Conservation (phyloP, 768 basidiomycete genomes). For the Fibroporia radiculosa region DNA sequence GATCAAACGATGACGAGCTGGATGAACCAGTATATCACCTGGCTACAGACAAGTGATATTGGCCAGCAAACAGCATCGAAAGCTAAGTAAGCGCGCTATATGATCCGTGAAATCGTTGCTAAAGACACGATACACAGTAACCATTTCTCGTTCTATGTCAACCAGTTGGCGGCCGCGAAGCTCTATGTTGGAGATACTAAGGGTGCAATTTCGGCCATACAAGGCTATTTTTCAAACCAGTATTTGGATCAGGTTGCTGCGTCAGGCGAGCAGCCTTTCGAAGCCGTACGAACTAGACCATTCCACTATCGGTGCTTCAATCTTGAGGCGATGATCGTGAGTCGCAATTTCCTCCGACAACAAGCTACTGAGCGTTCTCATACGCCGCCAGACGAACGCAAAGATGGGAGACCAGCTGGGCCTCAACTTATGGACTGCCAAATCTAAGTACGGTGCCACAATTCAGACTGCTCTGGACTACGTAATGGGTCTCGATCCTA, state of each 20-base stretch:
- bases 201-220: slow-evolving; percentile 32
- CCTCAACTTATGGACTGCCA: slow-evolving; percentile 37
- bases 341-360: slow-evolving; percentile 16
- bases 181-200: slow-evolving; percentile 31
- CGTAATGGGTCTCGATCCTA: slow-evolving; percentile 34
- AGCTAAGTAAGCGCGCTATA: slow-evolving; percentile 38
- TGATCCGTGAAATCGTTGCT: not conserved
- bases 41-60: slow-evolving; percentile 37
- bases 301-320: slow-evolving; percentile 55
- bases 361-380: not conserved
- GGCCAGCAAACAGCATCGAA: slow-evolving; percentile 34
- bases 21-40: slow-evolving; percentile 34
- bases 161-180: slow-evolving; percentile 36
- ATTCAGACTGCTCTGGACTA: slow-evolving; percentile 48
- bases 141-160: slow-evolving; percentile 42
- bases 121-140: slow-evolving; percentile 31
- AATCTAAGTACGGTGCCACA: slow-evolving; percentile 41
- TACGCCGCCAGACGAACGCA: slow-evolving; percentile 35
- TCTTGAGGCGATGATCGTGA: slow-evolving; percentile 48
- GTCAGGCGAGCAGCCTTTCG: slow-evolving; percentile 51
- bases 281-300: slow-evolving; percentile 45
- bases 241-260: slow-evolving; percentile 42
- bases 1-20: slow-evolving; percentile 37
- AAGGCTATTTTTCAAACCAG: slow-evolving; percentile 32
- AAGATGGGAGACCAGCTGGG: slow-evolving; percentile 48